Base-by-base conservation (phyloP, 1,284 basidiomycete species). In the Farysia itapuensis region DNA sequence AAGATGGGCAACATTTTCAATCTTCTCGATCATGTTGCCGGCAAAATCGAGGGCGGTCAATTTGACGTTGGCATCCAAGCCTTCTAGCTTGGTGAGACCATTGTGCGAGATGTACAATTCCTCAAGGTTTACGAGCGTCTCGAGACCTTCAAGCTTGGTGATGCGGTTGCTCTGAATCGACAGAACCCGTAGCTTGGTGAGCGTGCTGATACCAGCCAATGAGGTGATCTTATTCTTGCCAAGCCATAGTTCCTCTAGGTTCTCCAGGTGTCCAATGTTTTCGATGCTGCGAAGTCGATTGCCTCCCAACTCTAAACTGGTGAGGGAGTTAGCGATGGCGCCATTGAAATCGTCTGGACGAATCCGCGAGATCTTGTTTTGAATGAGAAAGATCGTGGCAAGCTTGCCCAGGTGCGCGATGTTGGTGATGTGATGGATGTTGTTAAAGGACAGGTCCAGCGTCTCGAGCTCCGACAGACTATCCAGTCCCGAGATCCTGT, bases 31-130 rank as follows among this genome's bases (percentile, higher is more conserved):
- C 72, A 86, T 86, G 77, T 98, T 98, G 64, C 84, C 86, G 18
- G 88, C 89, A 13, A 96, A 78, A 72, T 98, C 94, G 20, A 98
- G 80, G 1, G 90, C 93, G 15, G 85, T 86, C 14, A 98, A 81
- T 64, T 89, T 45, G 12, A 24, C 31, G 34, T 63, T 58, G 28
- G 35, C 64, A 58, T 90, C 86, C 13, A 98, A 79, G 0, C 91
- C 92, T 75, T 94, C 89, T n/a, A 98, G 77, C 59, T 81, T 81
- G 57, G 84, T 81, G 15, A 98, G 78, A 0, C 94, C 95, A 64
- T 97, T 98, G 74, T 98, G 93, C 39, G 89, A 90, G 34, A 98
- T 81, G 77, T 97, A 97, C 4, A 98, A 79, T 77, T 98, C 90
- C 70, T 95, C 89, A 14, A 98, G 82, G 7, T 60, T 60, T n/a